These are phyloP conservation scores for Coffea canephora DNA, from an alignment of 257 asterid species.

Conservation along the genomic window DNA sequence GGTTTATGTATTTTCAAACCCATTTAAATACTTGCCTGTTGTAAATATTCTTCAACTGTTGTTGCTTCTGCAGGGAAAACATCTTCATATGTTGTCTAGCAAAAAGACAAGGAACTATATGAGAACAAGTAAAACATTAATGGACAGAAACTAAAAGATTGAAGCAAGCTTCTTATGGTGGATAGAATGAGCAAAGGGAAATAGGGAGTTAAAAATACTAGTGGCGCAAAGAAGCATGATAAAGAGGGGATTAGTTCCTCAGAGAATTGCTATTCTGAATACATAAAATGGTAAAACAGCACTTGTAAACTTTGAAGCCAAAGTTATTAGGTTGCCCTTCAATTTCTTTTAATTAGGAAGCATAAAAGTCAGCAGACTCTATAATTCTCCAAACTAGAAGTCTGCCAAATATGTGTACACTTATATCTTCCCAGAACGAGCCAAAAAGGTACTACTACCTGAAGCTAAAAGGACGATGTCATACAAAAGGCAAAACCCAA, in stretches of 20 bases:
- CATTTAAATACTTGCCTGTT: slow-evolving; percentile 52
- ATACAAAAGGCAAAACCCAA: not conserved
- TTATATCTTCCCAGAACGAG: not conserved
- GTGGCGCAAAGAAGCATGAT: not conserved
- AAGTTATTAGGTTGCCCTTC: not conserved
- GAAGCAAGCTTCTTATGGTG: not conserved
- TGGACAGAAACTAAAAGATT: not conserved
- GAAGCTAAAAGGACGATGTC: not conserved
- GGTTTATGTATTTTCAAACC: not conserved
- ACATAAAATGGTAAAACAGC: too few species aligned
- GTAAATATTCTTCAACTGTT: slow-evolving; percentile 88
- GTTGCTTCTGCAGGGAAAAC: slow-evolving; percentile 98
- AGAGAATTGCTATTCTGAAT: not conserved
- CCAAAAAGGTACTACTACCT: not conserved
- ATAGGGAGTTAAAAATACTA: not conserved
- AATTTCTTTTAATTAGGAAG: not conserved
- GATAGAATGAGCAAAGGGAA: not conserved
- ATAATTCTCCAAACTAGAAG: not conserved
- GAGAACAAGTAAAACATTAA: slow-evolving; percentile 4
- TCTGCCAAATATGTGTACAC: not conserved
- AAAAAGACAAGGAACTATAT: slow-evolving; percentile 22
- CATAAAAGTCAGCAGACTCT: not conserved
- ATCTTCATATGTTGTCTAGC: slow-evolving; percentile 91
- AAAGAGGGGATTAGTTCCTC: not conserved
- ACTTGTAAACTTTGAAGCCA: slow-evolving; percentile 1